Conservation (phyloP, 495 filamentous ascomycete species). For the Usnea hakonensis region DNA sequence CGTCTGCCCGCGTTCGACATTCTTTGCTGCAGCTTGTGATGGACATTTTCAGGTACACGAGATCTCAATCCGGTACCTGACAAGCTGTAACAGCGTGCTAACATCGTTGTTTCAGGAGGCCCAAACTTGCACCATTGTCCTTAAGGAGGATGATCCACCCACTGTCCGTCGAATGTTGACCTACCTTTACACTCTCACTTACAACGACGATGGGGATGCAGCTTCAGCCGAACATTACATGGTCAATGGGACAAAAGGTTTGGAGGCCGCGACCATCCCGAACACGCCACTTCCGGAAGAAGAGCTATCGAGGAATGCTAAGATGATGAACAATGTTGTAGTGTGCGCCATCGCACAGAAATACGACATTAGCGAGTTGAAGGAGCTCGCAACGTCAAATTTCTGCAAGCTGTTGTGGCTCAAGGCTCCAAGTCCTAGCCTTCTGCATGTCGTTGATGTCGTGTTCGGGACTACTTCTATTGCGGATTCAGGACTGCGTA, state of each 20-base stretch:
- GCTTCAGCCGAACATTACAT: neutral
- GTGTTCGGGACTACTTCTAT: constrained; percentile 3
- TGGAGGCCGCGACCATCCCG: neutral
- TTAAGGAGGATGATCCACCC: constrained; percentile 8
- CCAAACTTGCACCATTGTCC: neutral
- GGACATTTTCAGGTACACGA: constrained; percentile 26
- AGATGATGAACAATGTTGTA: constrained; percentile 10
- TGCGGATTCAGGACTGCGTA: neutral
- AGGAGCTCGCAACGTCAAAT: constrained; percentile 1
- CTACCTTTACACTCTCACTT: constrained; percentile 10
- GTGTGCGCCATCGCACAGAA: constrained; percentile 12
- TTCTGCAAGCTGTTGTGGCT: neutral
- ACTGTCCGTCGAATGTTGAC: constrained; percentile 7
- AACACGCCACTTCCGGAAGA: neutral
- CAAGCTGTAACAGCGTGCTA: neutral
- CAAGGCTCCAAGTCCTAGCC: neutral
- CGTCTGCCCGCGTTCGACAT: constrained; percentile 30
- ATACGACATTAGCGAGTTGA: neutral
- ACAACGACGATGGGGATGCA: constrained; percentile 1
- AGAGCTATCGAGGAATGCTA: neutral
- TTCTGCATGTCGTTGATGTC: neutral
- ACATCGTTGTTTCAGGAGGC: neutral
- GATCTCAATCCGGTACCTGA: too few relatives aligned
- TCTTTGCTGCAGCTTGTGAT: constrained; percentile 28
- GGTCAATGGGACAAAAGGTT: neutral